phyloP scores from a whole-genome alignment of 1,139 yeast genomes.

The Geotrichum klebahnii region DNA sequence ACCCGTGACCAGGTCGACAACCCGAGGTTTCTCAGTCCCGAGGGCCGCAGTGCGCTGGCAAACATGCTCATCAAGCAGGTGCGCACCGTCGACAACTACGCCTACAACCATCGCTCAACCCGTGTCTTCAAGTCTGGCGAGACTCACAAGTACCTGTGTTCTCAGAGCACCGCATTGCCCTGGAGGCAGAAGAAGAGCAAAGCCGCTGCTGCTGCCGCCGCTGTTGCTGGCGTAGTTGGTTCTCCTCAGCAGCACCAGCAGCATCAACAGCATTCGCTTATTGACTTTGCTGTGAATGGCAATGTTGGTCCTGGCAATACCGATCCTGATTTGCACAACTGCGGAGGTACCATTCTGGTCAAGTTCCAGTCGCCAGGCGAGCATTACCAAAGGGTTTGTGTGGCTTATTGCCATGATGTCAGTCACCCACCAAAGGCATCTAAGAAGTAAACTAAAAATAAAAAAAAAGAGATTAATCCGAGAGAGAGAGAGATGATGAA shows the following conservation, averaged over 20 bases:
- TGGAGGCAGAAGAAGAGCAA: conserved; percentile 21
- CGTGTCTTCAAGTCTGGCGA: conserved; percentile 22
- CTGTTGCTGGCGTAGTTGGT: too few relatives aligned
- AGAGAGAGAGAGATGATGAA: too few relatives aligned
- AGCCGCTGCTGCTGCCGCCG: too few relatives aligned
- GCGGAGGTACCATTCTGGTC: conserved; percentile 21
- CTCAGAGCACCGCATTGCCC: conserved; percentile 21
- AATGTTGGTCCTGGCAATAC: not conserved
- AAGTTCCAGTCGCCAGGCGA: conserved; percentile 22
- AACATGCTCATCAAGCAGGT: conserved; percentile 16
- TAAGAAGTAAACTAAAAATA: conserved; percentile 4
- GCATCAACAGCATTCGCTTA: too few relatives aligned
- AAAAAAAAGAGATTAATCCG: too few relatives aligned
- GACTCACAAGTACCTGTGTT: conserved; percentile 21
- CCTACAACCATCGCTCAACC: conserved; percentile 21
- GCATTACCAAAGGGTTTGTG: conserved; percentile 18
- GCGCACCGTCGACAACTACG: conserved; percentile 16
- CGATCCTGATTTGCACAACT: conserved; percentile 20
- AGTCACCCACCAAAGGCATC: conserved; percentile 20
- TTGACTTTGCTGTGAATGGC: too few relatives aligned
- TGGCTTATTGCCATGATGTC: conserved; percentile 22
- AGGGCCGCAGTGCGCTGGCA: conserved; percentile 19
- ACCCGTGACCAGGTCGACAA: conserved; percentile 13
- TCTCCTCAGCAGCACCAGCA: too few relatives aligned
- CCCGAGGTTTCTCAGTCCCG: conserved; percentile 15